A percentile compares a stretch with the other conserved stretches of the same genome.
Conservation (phyloP, 768 basidiomycete genomes). For the Galerina sulciceps region DNA sequence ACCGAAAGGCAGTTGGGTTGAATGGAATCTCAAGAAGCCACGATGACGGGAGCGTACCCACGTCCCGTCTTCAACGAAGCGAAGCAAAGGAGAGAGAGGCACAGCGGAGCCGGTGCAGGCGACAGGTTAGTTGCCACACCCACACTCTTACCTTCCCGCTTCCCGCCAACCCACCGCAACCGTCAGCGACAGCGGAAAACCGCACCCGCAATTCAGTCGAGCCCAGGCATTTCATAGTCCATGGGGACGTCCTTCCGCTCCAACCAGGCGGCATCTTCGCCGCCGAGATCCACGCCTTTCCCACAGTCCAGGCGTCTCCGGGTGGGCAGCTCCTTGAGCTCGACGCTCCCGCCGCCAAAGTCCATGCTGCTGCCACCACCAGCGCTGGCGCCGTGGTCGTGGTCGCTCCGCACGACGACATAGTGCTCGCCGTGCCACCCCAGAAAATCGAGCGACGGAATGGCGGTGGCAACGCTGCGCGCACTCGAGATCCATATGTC, state of each 20-base stretch:
- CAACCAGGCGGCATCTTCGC: constrained; percentile 25
- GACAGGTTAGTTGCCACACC: too few species aligned
- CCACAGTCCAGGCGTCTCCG: constrained; percentile 22
- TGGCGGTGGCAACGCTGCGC: constrained; percentile 48
- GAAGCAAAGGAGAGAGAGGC: too few species aligned
- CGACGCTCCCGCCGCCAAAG: constrained; percentile 41
- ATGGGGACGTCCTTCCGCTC: constrained; percentile 69
- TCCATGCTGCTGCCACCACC: constrained; percentile 39
- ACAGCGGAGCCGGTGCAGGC: too few species aligned
- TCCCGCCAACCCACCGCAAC: too few species aligned
- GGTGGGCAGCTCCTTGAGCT: constrained; percentile 24
- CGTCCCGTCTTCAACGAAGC: too few species aligned
- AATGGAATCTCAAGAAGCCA: too few species aligned
- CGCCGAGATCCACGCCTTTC: constrained; percentile 23
- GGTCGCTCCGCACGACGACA: constrained; percentile 53
- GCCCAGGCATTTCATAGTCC: constrained; percentile 67
- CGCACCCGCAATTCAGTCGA: constrained; percentile 17
- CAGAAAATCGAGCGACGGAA: constrained; percentile 64
- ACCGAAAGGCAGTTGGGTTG: too few species aligned
- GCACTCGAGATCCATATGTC: constrained; percentile 58
- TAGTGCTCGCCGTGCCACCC: constrained; percentile 80
- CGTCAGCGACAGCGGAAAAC: too few species aligned
- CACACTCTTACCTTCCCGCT: too few species aligned
- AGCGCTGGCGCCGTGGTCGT: neutral
- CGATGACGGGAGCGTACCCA: too few species aligned